phyloP scores from a whole-genome alignment of 2,329 filamentous ascomycete species.

The Aspergillus awamori region DNA sequence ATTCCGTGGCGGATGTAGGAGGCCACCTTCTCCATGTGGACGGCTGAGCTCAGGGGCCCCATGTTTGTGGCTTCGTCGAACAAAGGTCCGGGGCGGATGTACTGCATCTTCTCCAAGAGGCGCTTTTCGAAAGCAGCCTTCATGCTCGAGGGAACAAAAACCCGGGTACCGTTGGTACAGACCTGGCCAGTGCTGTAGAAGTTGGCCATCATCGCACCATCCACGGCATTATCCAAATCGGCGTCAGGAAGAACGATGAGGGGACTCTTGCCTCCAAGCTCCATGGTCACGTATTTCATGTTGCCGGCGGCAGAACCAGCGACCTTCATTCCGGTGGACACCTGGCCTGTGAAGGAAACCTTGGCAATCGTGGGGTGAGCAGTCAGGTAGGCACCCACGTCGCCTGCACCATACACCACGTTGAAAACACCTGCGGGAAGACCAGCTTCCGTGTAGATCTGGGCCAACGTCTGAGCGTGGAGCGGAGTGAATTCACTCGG shows the following conservation, averaged over 20 bases:
- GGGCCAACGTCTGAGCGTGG: slow-evolving; percentile 74
- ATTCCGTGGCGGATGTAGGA: slow-evolving; percentile 76
- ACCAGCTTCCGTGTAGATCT: slow-evolving; percentile 77
- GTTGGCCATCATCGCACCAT: slow-evolving; percentile 91
- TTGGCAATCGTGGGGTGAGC: slow-evolving; percentile 74
- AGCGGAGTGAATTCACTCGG: slow-evolving; percentile 84
- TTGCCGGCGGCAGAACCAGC: slow-evolving; percentile 72
- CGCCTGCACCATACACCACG: slow-evolving; percentile 77
- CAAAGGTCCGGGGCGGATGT: slow-evolving; percentile 72
- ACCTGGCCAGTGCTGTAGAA: slow-evolving; percentile 91
- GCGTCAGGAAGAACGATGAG: slow-evolving; percentile 79
- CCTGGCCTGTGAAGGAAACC: slow-evolving; percentile 88
- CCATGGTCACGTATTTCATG: slow-evolving; percentile 93
- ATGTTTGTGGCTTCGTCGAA: slow-evolving; percentile 76
- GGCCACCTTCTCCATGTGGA: slow-evolving; percentile 77
- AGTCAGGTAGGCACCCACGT: slow-evolving; percentile 75
- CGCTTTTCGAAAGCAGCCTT: slow-evolving; percentile 69
- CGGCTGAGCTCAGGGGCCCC: slow-evolving; percentile 75
- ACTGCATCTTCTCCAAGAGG: slow-evolving; percentile 69
- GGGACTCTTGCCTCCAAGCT: slow-evolving; percentile 85
- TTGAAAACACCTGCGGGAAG: slow-evolving; percentile 84
- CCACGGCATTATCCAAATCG: slow-evolving; percentile 76
- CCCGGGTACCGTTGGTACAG: slow-evolving; percentile 88
- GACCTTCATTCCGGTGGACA: slow-evolving; percentile 80
- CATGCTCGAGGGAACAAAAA: slow-evolving; percentile 73